Conservation (phyloP, 345 rosid genomes). For the Sisymbrium irio region DNA sequence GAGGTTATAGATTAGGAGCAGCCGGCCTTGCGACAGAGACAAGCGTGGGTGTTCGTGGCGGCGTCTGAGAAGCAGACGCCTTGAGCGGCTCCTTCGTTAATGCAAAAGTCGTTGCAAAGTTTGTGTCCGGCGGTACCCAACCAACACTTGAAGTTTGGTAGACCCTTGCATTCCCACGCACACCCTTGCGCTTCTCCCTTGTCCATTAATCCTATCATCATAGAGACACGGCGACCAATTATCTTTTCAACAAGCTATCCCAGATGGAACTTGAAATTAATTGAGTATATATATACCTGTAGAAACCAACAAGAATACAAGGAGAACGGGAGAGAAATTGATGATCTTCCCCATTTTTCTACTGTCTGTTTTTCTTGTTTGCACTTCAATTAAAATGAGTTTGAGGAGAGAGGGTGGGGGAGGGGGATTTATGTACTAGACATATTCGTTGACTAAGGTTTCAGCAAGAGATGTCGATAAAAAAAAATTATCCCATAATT, state of each 20-base stretch:
- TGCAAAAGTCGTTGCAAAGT: conserved; percentile 28
- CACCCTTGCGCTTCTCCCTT: conserved; percentile 28
- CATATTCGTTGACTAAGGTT: not conserved
- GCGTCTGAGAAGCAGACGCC: conserved; percentile 18
- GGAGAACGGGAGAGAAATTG: conserved; percentile 11
- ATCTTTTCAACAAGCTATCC: not conserved
- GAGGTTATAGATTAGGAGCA: conserved; percentile 2
- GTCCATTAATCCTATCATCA: not conserved
- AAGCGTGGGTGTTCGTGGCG: not conserved
- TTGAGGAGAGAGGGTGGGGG: not conserved
- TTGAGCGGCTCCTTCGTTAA: conserved; percentile 6
- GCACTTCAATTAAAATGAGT: not conserved
- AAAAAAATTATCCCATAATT: too few species aligned
- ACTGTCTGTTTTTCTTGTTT: not conserved
- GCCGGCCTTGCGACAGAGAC: conserved; percentile 27
- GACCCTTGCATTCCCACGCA: conserved; percentile 21
- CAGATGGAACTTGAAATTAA: not conserved
- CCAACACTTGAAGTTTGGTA: conserved; percentile 33
- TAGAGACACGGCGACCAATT: not conserved
- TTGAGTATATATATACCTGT: not conserved
- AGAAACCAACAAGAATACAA: conserved; percentile 19
- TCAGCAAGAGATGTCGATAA: not conserved
- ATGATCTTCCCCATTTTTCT: conserved; percentile 15
- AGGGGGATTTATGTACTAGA: not conserved
- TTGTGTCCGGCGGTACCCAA: not conserved